Evolutionary conservation across 352 stramenopile genomes (phyloP).

Genomic region (Globisporangium parvum): DNA sequence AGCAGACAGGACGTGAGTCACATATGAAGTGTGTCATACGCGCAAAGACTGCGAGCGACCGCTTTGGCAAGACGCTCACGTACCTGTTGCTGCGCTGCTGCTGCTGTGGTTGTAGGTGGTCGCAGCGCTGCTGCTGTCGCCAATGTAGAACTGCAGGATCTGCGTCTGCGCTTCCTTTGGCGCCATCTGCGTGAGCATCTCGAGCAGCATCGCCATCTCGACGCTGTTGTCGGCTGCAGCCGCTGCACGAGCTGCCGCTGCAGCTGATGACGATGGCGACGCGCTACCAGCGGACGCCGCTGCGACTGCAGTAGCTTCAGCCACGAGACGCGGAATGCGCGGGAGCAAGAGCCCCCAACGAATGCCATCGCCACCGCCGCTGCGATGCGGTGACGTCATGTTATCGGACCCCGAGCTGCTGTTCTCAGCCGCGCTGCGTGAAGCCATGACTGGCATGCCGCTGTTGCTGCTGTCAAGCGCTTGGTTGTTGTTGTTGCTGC

Average conservation of each 20-base stretch:
- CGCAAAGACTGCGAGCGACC: no score
- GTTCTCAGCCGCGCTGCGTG: not conserved
- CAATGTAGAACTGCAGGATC: conserved; percentile 49
- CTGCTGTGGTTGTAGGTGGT: conserved; percentile 5
- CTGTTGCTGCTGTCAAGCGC: not conserved
- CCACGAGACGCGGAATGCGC: conserved; percentile 39
- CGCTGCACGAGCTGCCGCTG: conserved; percentile 1
- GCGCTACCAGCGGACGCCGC: not conserved
- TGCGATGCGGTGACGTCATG: not conserved
- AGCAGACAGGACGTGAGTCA: not conserved
- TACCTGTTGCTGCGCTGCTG: conserved; percentile 15
- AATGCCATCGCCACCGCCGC: conserved; percentile 7
- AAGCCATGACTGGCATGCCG: not conserved
- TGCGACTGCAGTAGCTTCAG: conserved; percentile 24
- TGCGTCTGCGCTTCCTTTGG: conserved; percentile 45
- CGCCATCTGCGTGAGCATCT: conserved; percentile 54
- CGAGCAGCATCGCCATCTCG: conserved; percentile 28
- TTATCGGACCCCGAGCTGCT: not conserved
- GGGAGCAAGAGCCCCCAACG: conserved; percentile 28
- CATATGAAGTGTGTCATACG: no score
- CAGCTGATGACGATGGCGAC: no score
- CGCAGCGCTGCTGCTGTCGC: conserved; percentile 5
- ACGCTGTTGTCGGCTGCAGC: conserved; percentile 3
- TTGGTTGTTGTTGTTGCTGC: conserved; percentile 3
- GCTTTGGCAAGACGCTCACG: not conserved